phyloP scores from a whole-genome alignment of 495 filamentous ascomycete species.

The Neurospora pannonica region DNA sequence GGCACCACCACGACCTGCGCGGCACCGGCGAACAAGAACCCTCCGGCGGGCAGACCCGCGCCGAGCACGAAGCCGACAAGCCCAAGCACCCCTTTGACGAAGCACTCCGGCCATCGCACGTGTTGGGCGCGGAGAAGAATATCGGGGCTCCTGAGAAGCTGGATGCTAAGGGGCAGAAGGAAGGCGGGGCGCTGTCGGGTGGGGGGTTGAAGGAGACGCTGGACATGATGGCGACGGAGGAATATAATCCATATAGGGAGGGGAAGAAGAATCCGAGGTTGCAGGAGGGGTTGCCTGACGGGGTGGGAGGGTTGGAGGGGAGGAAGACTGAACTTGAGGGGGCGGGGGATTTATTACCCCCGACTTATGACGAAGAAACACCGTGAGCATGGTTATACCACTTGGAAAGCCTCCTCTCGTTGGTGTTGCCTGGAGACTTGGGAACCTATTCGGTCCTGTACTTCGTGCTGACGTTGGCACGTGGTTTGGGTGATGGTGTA shows the following conservation, averaged over 20 bases:
- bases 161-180: background rate
- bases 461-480: background rate
- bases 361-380: background rate
- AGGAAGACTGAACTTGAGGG: background rate
- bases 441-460: background rate
- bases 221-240: background rate
- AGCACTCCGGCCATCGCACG: background rate
- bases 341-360: background rate
- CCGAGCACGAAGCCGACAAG: background rate
- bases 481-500: background rate
- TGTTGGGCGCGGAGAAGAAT: conserved; percentile 1
- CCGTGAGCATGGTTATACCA: background rate
- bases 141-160: background rate
- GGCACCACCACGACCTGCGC: conserved; percentile 2
- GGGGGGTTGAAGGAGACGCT: background rate
- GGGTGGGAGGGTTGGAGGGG: background rate
- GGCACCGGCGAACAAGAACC: background rate
- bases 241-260: background rate
- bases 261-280: background rate
- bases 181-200: background rate
- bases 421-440: background rate
- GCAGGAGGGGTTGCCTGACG: background rate
- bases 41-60: background rate
- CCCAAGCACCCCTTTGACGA: conserved; percentile 3
- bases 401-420: background rate